phyloP scores from a whole-genome alignment of 352 stramenopile genomes.

The Phytophthora melonis region DNA sequence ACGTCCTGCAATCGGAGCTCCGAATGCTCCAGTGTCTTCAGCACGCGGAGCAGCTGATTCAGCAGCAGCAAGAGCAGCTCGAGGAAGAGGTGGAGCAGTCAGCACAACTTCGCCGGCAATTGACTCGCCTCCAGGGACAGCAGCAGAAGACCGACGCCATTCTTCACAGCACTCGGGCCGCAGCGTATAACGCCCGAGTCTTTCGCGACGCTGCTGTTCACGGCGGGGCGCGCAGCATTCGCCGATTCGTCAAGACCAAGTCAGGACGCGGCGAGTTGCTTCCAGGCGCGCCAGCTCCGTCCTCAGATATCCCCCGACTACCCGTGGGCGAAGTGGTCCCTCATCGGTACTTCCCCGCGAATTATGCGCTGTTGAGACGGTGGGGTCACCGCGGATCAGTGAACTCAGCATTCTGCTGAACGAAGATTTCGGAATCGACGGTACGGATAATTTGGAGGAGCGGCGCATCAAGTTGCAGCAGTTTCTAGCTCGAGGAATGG shows the following conservation, averaged over 20 bases:
- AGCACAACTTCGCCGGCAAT: background rate
- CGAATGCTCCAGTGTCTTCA: background rate
- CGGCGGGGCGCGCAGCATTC: background rate
- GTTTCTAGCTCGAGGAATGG: background rate
- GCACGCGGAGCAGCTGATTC: background rate
- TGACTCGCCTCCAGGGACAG: background rate
- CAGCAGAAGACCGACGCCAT: background rate
- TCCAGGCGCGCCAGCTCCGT: background rate
- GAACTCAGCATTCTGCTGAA: slow-evolving; percentile 14
- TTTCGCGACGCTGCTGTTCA: background rate
- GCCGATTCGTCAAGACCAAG: slow-evolving; percentile 7
- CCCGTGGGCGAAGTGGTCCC: slow-evolving; percentile 11
- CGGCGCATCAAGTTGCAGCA: background rate
- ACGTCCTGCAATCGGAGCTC: background rate
- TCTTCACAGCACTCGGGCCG: slow-evolving; percentile 2
- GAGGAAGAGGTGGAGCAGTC: background rate
- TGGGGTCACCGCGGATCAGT: slow-evolving; percentile 9
- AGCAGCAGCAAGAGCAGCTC: background rate
- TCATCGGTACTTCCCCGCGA: slow-evolving; percentile 5
- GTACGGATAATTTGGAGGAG: background rate
- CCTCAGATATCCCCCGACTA: background rate
- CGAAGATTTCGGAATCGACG: slow-evolving; percentile 16
- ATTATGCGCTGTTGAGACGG: background rate
- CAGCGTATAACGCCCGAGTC: background rate
- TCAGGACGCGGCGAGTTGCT: background rate